A percentile compares a stretch with the other conserved stretches of the same genome.
Evolutionary conservation across 371 early-diverging fungal genomes (phyloP).

Genomic region (Nosema muscidifuracis): DNA sequence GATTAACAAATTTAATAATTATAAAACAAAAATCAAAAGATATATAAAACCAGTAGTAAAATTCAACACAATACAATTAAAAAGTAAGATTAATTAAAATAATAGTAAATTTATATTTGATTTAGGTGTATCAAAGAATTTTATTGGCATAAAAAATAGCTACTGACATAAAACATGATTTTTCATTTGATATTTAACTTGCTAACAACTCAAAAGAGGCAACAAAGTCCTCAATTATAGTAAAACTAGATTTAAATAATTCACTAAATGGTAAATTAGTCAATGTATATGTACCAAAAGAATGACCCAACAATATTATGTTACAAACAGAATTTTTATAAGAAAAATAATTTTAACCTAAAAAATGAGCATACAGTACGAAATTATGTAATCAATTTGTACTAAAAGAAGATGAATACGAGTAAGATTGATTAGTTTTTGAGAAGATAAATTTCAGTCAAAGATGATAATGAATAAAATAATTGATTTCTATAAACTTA

Average conservation of each 20-base stretch:
- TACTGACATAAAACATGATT: background rate
- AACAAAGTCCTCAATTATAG: background rate
- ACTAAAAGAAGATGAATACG: background rate
- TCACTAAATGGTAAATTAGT: background rate
- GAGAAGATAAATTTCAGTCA: background rate
- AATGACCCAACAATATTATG: background rate
- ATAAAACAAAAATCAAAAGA: background rate
- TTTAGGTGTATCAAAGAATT: constrained; percentile 1
- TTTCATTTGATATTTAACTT: background rate
- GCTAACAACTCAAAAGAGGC: background rate
- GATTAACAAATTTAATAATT: background rate
- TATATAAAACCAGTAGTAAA: background rate
- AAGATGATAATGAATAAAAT: background rate
- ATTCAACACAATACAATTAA: background rate
- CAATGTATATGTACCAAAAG: background rate
- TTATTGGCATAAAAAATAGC: background rate
- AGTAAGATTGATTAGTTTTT: background rate
- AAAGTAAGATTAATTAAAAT: background rate
- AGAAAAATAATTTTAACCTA: background rate
- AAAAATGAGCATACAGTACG: background rate
- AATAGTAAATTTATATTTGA: background rate
- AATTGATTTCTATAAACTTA: background rate
- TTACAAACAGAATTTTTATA: background rate
- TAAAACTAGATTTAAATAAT: background rate
- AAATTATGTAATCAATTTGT: background rate